A percentile compares a stretch with the other conserved stretches of the same genome.
phyloP scores from a whole-genome alignment of 345 rosid genomes.

The Populus tremula region DNA sequence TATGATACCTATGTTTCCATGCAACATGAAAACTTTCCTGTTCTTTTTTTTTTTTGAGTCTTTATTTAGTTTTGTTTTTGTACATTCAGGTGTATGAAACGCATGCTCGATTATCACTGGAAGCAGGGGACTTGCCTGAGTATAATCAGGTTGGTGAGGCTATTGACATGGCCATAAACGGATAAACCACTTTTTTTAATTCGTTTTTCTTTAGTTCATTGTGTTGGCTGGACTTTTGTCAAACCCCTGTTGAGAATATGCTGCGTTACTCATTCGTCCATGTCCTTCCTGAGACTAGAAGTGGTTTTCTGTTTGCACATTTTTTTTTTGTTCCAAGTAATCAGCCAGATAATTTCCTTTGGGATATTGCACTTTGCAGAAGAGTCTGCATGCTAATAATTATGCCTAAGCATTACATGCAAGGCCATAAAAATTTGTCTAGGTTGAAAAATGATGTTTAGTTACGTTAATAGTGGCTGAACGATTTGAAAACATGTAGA shows the following conservation, averaged over 20 bases:
- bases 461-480: not conserved
- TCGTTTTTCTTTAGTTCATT: not conserved
- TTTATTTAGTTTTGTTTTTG: not conserved
- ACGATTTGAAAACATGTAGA: not conserved
- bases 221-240: not conserved
- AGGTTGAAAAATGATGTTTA: not conserved
- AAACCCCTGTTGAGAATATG: not conserved
- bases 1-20: not conserved
- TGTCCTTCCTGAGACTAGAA: not conserved
- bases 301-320: not conserved
- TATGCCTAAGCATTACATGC: not conserved
- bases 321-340: not conserved
- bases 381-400: not conserved
- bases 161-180: not conserved
- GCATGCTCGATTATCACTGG: slow-evolving; percentile 95
- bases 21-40: not conserved
- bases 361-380: not conserved
- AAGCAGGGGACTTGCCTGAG: slow-evolving; percentile 87
- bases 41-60: not conserved
- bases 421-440: not conserved
- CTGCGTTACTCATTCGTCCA: not conserved
- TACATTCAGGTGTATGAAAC: slow-evolving; percentile 88
- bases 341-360: not conserved
- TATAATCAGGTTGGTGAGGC: slow-evolving; percentile 79
- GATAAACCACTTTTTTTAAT: not conserved